These are phyloP conservation scores for Saccharomycopsis fodiens DNA, from an alignment of 805 yeast species.

Conservation along the genomic window DNA sequence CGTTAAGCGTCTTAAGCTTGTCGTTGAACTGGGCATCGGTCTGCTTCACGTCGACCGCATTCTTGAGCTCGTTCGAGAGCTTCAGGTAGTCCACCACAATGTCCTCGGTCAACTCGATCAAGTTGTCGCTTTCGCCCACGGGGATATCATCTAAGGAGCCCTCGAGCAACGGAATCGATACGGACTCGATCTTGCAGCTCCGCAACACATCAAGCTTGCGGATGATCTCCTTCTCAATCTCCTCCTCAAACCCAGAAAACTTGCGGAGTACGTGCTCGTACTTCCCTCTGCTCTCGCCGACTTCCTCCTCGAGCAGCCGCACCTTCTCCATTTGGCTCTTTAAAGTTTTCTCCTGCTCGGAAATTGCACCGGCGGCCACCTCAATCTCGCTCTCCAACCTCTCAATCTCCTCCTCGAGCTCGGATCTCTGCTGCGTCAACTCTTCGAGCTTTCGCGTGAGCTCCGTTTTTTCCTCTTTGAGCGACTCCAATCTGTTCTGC, in stretches of 20 bases:
- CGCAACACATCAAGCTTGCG: conserved; percentile 55
- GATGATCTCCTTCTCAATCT: conserved; percentile 42
- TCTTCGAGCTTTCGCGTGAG: conserved; percentile 30
- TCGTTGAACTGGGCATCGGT: conserved; percentile 31
- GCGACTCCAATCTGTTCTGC: conserved; percentile 34
- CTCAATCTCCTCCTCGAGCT: conserved; percentile 29
- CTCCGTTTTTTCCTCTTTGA: conserved; percentile 33
- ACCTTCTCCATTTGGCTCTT: conserved; percentile 28
- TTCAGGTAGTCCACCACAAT: conserved; percentile 49
- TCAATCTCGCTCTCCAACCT: conserved; percentile 35
- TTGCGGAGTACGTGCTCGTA: conserved; percentile 29
- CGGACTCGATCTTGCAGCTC: conserved; percentile 67
- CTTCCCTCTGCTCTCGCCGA: conserved; percentile 30
- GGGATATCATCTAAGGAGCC: conserved; percentile 59
- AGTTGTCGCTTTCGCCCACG: conserved; percentile 40
- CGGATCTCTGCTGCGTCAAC: conserved; percentile 29
- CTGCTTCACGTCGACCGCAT: conserved; percentile 25
- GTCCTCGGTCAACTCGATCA: conserved; percentile 35
- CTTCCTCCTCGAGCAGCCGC: conserved; percentile 41
- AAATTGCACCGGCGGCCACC: conserved; percentile 30
- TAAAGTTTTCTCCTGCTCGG: conserved; percentile 28
- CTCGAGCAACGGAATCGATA: conserved; percentile 51
- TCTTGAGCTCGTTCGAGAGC: conserved; percentile 37
- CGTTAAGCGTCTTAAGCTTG: conserved; percentile 31
- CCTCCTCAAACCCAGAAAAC: conserved; percentile 40